A percentile compares a stretch with the other conserved stretches of the same genome.
Evolutionary conservation across 2,329 filamentous ascomycete species (phyloP).

Genomic region (Hypocreales sp.): DNA sequence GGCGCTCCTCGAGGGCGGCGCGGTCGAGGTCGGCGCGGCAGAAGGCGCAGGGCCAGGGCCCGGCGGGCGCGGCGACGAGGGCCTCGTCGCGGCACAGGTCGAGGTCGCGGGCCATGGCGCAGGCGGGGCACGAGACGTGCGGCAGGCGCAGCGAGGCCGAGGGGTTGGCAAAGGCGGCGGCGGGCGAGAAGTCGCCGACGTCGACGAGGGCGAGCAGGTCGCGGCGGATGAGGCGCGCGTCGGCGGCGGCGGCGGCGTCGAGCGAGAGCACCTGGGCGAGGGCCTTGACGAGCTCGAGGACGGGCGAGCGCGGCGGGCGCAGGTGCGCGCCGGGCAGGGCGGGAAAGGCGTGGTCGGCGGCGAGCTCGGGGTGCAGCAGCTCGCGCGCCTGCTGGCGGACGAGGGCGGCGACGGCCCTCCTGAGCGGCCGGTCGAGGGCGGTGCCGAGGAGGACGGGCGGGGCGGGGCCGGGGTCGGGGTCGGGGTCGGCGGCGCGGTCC

Average conservation of each 20-base stretch:
- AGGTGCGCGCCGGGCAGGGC: slow-evolving; percentile 56
- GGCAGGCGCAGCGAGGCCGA: slow-evolving; percentile 56
- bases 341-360: slow-evolving; percentile 77
- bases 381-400: slow-evolving; percentile 78
- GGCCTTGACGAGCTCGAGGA: slow-evolving; percentile 80
- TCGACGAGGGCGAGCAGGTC: slow-evolving; percentile 85
- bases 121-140: slow-evolving; percentile 76
- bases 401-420: slow-evolving; percentile 73
- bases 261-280: slow-evolving; percentile 86
- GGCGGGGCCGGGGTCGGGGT: slow-evolving; percentile 41
- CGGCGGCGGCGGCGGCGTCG: slow-evolving; percentile 79
- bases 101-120: slow-evolving; percentile 75
- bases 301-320: slow-evolving; percentile 40
- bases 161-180: slow-evolving; percentile 80
- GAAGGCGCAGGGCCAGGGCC: slow-evolving; percentile 60
- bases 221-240: slow-evolving; percentile 76
- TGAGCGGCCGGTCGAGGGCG: slow-evolving; percentile 73
- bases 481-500: too few relatives aligned
- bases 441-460: slow-evolving; percentile 63
- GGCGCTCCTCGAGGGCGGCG: slow-evolving; percentile 67
- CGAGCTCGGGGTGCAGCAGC: slow-evolving; percentile 75
- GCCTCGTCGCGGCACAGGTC: slow-evolving; percentile 87
- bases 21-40: slow-evolving; percentile 64
- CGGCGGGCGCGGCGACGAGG: slow-evolving; percentile 31
- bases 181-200: slow-evolving; percentile 80